phyloP scores from a whole-genome alignment of 2,329 filamentous ascomycete species.

The Aspergillus awamori region DNA sequence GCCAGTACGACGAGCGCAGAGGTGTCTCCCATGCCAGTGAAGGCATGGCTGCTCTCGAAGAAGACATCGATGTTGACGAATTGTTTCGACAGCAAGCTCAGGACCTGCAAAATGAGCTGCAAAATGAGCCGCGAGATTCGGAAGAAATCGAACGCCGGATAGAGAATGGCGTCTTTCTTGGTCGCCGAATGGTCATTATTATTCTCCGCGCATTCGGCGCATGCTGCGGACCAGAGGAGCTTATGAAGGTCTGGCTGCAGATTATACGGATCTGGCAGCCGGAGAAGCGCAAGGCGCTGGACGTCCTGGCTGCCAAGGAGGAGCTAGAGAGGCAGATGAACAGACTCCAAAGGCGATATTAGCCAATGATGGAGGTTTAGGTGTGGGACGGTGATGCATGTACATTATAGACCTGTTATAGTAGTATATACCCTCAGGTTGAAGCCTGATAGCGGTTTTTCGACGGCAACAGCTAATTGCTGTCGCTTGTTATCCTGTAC shows the following conservation, averaged over 20 bases:
- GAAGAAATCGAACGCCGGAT: constrained; percentile 35
- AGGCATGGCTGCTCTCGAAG: constrained; percentile 11
- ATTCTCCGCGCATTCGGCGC: constrained; percentile 45
- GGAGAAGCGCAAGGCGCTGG: constrained; percentile 37
- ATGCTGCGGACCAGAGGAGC: constrained; percentile 39
- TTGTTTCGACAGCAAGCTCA: constrained; percentile 14
- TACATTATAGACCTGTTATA: constrained; percentile 32
- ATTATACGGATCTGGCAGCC: constrained; percentile 46
- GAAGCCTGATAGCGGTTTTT: constrained; percentile 10
- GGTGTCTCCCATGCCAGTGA: constrained; percentile 11
- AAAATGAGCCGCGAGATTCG: constrained; percentile 12
- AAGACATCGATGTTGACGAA: constrained; percentile 9
- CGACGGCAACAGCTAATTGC: background rate
- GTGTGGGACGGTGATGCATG: constrained; percentile 22
- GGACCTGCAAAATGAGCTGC: constrained; percentile 9
- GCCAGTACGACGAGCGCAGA: constrained; percentile 11
- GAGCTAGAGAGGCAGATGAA: constrained; percentile 42
- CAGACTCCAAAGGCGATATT: constrained; percentile 15
- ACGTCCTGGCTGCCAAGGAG: constrained; percentile 41
- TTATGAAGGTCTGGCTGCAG: constrained; percentile 43
- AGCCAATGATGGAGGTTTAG: background rate
- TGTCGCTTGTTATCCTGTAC: constrained; percentile 11
- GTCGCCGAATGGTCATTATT: constrained; percentile 43
- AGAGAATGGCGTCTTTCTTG: constrained; percentile 46
- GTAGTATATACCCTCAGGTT: constrained; percentile 22